phyloP scores from a whole-genome alignment of 2,329 filamentous ascomycete genomes.

The Meredithiella fracta region DNA sequence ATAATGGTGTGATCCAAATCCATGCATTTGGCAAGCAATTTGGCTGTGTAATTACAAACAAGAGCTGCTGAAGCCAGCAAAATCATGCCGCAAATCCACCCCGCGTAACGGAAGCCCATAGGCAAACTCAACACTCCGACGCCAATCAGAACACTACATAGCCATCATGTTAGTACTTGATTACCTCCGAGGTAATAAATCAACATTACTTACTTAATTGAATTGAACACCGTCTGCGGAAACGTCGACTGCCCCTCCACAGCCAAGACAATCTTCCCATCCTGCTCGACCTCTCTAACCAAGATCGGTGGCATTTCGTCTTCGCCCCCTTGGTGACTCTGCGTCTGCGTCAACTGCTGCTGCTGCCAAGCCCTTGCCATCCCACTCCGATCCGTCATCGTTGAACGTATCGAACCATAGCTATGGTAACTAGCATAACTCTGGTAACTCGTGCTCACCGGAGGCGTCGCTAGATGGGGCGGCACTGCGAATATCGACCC shows the following conservation, averaged over 20 bases:
- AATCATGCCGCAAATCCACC: conserved; percentile 68
- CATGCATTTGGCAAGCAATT: conserved; percentile 72
- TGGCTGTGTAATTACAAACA: conserved; percentile 73
- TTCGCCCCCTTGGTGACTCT: conserved; percentile 20
- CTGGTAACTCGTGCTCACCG: conserved; percentile 38
- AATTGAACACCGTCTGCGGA: conserved; percentile 92
- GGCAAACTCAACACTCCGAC: conserved; percentile 81
- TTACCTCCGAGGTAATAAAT: background rate
- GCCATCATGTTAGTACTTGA: background rate
- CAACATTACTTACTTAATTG: conserved; percentile 46
- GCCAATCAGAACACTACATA: conserved; percentile 58
- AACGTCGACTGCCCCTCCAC: conserved; percentile 89
- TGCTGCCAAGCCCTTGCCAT: conserved; percentile 18
- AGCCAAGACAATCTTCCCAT: conserved; percentile 67
- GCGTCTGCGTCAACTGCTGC: conserved; percentile 17
- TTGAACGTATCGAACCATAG: conserved; percentile 35
- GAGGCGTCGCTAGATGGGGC: conserved; percentile 47
- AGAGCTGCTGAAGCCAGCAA: conserved; percentile 59
- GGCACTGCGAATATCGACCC: conserved; percentile 40
- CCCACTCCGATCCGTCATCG: conserved; percentile 8
- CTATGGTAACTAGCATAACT: conserved; percentile 46
- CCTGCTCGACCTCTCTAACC: conserved; percentile 79
- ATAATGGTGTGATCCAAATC: conserved; percentile 72
- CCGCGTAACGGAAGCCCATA: conserved; percentile 70
- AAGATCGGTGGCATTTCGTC: conserved; percentile 54